Percentiles rank a stretch among this genome's conserved stretches.
phyloP scores from a whole-genome alignment of 1,284 basidiomycete species.

The Pseudozyma tsukubaensis region DNA sequence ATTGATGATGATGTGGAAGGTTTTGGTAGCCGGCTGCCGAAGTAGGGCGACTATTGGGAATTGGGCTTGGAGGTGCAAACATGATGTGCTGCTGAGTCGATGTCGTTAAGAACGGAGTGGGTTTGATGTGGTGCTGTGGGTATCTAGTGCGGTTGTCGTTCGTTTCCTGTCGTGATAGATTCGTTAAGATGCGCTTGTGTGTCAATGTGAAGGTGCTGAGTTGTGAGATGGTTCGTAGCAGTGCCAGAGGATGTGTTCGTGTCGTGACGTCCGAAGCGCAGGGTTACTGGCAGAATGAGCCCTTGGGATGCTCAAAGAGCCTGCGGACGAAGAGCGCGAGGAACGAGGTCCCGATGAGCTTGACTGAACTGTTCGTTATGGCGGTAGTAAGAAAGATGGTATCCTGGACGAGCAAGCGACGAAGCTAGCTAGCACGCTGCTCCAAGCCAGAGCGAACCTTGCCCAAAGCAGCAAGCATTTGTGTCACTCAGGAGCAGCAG shows the following conservation, averaged over 20 bases:
- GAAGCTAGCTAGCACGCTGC: background rate
- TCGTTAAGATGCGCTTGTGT: slow-evolving; percentile 5
- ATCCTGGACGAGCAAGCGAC: slow-evolving; percentile 3
- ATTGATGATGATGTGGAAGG: slow-evolving; percentile 18
- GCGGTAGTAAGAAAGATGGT: slow-evolving; percentile 5
- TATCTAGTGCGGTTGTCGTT: background rate
- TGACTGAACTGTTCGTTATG: slow-evolving; percentile 1
- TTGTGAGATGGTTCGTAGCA: slow-evolving; percentile 5
- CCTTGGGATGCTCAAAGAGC: background rate
- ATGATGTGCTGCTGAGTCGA: slow-evolving; percentile 13
- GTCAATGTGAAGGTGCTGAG: background rate
- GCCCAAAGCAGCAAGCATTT: background rate
- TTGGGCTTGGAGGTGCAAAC: slow-evolving; percentile 48
- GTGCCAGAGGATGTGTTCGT: background rate
- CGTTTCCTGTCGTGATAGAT: slow-evolving; percentile 12
- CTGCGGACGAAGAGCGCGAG: slow-evolving; percentile 10
- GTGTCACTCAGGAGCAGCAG: background rate
- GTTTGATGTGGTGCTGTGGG: background rate
- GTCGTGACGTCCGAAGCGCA: background rate
- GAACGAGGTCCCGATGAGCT: slow-evolving; percentile 1
- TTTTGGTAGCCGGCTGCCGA: slow-evolving; percentile 36
- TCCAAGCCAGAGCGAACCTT: background rate
- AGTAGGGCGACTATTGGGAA: slow-evolving; percentile 27
- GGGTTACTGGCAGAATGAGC: background rate
- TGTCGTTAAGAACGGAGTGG: no score